These are phyloP conservation scores for Leccinum colubrinum DNA, from an alignment of 1,284 basidiomycete genomes.

Conservation along the genomic window DNA sequence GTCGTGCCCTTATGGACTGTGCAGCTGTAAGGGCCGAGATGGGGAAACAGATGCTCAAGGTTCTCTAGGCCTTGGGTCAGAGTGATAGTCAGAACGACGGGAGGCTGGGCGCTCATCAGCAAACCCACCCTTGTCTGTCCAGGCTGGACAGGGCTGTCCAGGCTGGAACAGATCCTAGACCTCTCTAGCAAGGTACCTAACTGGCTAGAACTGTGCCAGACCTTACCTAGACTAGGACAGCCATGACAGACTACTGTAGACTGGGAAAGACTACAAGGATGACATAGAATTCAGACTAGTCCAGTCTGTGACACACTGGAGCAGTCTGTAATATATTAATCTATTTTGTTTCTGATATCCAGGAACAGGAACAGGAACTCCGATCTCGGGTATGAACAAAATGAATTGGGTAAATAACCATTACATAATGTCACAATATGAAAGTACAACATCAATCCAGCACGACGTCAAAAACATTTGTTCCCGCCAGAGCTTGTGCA, in stretches of 20 bases:
- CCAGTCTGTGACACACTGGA: neutral
- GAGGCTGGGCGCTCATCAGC: neutral
- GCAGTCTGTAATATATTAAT: neutral
- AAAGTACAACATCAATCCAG: neutral
- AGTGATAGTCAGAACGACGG: no score
- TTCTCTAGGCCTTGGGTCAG: no score
- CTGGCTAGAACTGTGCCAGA: neutral
- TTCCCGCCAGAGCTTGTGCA: neutral
- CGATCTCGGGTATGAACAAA: neutral
- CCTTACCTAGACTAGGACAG: neutral
- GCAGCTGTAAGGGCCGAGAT: no score
- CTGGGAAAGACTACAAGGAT: no score
- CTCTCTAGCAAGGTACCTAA: neutral
- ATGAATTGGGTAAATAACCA: neutral
- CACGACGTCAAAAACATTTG: neutral
- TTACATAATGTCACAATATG: neutral
- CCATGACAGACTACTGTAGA: neutral
- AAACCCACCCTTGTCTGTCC: neutral
- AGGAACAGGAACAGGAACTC: neutral
- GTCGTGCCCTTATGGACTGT: conserved; percentile 18
- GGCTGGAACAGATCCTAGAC: neutral
- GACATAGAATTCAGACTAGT: neutral
- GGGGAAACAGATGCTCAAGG: no score
- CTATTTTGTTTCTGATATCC: neutral
- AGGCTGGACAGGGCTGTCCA: neutral